These are phyloP conservation scores for Dunaliella primolecta DNA, from an alignment of 139 green algal species.

Conservation along the genomic window DNA sequence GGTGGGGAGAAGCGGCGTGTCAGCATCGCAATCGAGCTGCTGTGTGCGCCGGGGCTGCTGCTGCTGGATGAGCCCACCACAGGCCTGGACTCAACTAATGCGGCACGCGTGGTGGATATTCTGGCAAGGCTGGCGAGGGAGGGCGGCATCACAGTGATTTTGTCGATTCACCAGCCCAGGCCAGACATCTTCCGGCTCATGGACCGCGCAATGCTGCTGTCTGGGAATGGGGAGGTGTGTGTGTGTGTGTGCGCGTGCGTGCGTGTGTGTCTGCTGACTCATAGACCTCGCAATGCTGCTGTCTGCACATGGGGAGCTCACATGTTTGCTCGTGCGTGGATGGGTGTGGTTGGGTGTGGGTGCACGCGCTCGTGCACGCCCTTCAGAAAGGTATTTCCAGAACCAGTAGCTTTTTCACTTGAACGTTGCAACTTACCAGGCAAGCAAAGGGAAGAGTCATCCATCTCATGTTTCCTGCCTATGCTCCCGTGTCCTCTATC, in stretches of 20 bases:
- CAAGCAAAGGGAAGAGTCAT: no score
- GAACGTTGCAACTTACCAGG: no score
- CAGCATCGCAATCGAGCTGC: slow-evolving; percentile 65
- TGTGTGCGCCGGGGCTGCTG: slow-evolving; percentile 63
- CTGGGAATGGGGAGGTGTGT: slow-evolving; percentile 43
- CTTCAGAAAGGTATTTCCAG: no score
- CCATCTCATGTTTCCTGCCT: no score
- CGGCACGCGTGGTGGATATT: slow-evolving; percentile 65
- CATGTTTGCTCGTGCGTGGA: no score
- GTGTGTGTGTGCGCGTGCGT: slow-evolving; percentile 67
- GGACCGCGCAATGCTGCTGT: slow-evolving; percentile 57
- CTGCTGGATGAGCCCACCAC: slow-evolving; percentile 85
- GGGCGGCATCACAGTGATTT: slow-evolving; percentile 52
- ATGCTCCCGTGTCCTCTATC: no score
- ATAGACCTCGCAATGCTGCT: slow-evolving; percentile 60
- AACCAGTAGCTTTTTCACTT: no score
- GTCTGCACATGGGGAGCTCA: slow-evolving; percentile 46
- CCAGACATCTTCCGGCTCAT: slow-evolving; percentile 65
- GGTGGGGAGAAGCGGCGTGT: slow-evolving; percentile 67
- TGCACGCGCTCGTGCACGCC: no score
- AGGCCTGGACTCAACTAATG: slow-evolving; percentile 60
- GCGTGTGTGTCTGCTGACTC: slow-evolving; percentile 56
- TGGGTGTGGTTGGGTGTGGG: no score
- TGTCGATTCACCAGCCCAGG: slow-evolving; percentile 69
- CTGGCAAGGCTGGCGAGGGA: slow-evolving; percentile 41